Conservation (phyloP, 2,329 filamentous ascomycete genomes). For the Monosporascus sp. region DNA sequence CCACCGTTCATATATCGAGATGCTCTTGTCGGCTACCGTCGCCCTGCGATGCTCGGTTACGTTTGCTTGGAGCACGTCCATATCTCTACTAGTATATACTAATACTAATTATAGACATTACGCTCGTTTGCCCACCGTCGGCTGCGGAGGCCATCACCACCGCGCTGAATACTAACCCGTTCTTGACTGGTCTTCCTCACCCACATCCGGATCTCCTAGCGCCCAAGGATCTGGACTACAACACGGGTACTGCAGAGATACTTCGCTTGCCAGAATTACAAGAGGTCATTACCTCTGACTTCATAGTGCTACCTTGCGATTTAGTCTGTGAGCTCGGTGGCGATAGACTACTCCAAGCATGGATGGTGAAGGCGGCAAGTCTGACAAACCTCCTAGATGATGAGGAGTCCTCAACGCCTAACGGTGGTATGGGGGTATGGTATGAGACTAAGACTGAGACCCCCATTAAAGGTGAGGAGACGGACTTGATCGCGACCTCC, state of each 20-base stretch:
- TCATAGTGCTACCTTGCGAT: constrained; percentile 88
- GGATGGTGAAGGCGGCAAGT: constrained; percentile 80
- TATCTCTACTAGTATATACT: constrained; percentile 15
- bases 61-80: background rate
- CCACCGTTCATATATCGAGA: background rate
- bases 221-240: constrained; percentile 69
- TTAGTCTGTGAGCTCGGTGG: constrained; percentile 85
- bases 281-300: constrained; percentile 74
- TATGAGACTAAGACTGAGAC: constrained; percentile 77
- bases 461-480: constrained; percentile 82
- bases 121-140: constrained; percentile 57
- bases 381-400: constrained; percentile 56
- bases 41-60: background rate
- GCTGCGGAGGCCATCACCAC: constrained; percentile 62
- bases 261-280: constrained; percentile 79
- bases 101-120: constrained; percentile 45
- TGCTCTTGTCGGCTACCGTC: background rate
- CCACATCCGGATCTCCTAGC: constrained; percentile 72
- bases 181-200: constrained; percentile 65
- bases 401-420: constrained; percentile 38
- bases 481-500: constrained; percentile 81
- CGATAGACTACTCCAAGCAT: constrained; percentile 77
- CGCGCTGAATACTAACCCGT: constrained; percentile 71
- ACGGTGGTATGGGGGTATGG: constrained; percentile 83
- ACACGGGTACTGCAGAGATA: constrained; percentile 84